Evolutionary conservation across 331 rosid genomes (phyloP), one percentile per base, ranked within the genome.

Genomic region (Saraca asoca): DNA sequence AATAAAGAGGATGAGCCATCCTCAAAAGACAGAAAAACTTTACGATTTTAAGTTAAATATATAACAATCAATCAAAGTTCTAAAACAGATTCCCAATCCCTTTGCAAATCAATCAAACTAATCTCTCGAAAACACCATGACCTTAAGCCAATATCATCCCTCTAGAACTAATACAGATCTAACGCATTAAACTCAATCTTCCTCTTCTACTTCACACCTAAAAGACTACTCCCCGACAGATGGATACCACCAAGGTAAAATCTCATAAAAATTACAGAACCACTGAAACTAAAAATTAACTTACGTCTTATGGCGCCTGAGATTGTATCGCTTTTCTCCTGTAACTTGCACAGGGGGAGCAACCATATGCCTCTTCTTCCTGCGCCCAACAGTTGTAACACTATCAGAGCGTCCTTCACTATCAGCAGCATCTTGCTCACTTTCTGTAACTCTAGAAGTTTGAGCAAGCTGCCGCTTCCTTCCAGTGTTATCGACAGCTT

Each of bases 261-360:
- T 24, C 34, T 62, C 54, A 60, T 12, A 33, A 33, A 38, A 59
- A 39, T 72, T 52, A 60, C 52, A 20, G 48, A 7, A 44, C 72
- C 51, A 42, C 1, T 24, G 31, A 1, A 24, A 24, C 1, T 24
- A 24, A 24, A 24, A 3, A 24, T 24, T 55, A 65, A 88, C 99
- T 81, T 88, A 94, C 99, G 4, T 82, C 86, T 79, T 85, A 64
- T 74, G 95, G 39, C 68, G 85, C 77, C 99, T 90, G 69, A 94
- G 87, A 77, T 90, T 86, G 79, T 90, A 94, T 62, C 96, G 80
- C 65, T 53, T 85, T 79, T 77, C 89, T 38, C 90, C 89, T 7
- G 85, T 80, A 50, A 68, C 81, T 56, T 65, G 87, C 58, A 77
- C 73, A 3, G 83, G 45, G 24, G 87, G 61, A 70, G 82, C 69